These are phyloP conservation scores for Euphorbia schlechtendalii DNA, from an alignment of 441 rosid species.

Conservation along the genomic window DNA sequence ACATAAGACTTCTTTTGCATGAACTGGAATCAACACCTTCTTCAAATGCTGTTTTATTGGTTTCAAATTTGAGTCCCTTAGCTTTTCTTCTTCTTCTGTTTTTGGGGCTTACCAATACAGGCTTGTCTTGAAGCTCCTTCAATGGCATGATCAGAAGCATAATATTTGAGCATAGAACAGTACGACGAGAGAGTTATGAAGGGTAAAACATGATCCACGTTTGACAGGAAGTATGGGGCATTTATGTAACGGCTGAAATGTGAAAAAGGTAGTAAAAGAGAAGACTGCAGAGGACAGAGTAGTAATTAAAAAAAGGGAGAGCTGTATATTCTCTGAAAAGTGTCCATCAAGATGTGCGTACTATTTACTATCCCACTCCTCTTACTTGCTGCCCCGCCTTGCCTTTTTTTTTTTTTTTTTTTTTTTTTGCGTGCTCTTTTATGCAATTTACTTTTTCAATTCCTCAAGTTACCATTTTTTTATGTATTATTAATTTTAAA, in stretches of 20 bases:
- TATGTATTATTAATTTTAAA: too few relatives aligned
- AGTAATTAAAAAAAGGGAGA: constrained; percentile 11
- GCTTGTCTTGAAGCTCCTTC: constrained; percentile 9
- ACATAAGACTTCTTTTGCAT: constrained; percentile 10
- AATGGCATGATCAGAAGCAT: constrained; percentile 14
- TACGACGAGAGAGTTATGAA: too few relatives aligned
- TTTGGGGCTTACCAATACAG: background rate
- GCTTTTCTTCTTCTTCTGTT: constrained; percentile 8
- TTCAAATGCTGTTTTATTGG: background rate
- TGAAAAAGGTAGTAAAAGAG: background rate
- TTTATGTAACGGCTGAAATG: constrained; percentile 9
- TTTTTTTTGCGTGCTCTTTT: too few relatives aligned
- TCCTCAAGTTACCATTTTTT: too few relatives aligned
- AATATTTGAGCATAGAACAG: too few relatives aligned
- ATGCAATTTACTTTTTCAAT: too few relatives aligned
- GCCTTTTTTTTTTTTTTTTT: too few relatives aligned
- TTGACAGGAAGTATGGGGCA: constrained; percentile 3
- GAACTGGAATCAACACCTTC: background rate
- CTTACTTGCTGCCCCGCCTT: too few relatives aligned
- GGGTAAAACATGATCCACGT: too few relatives aligned
- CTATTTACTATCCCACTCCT: too few relatives aligned
- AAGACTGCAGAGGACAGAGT: constrained; percentile 21
- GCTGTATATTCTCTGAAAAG: constrained; percentile 28
- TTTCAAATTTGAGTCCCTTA: background rate
- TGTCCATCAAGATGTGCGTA: constrained; percentile 16